Conservation (phyloP, 1,284 basidiomycete species). For the Ustilago trichophora region DNA sequence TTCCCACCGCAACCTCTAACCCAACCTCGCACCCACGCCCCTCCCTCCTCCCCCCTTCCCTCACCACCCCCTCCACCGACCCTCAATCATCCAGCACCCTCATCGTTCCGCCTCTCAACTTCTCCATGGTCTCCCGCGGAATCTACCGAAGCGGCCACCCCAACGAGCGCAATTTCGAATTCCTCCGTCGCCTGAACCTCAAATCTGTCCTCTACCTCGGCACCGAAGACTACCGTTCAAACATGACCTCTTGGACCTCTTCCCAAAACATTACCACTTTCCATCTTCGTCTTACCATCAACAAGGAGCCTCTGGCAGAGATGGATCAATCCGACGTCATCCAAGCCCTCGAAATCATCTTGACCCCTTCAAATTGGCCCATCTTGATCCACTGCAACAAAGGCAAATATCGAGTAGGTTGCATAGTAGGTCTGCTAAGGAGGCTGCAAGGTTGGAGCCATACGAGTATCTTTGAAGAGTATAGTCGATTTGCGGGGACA, state of each 20-base stretch:
- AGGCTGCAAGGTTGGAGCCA: constrained; percentile 64
- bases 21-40: too few relatives aligned
- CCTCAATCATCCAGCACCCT: constrained; percentile 24
- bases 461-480: constrained; percentile 65
- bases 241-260: constrained; percentile 50
- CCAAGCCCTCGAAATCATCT: constrained; percentile 42
- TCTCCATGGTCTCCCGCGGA: constrained; percentile 61
- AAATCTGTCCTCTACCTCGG: constrained; percentile 60
- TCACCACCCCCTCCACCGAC: neutral
- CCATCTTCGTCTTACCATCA: constrained; percentile 59
- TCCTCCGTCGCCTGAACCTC: constrained; percentile 57
- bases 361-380: constrained; percentile 56
- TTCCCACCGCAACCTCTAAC: too few relatives aligned
- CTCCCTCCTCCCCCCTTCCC: neutral
- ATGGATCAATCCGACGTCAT: constrained; percentile 60
- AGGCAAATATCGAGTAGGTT: constrained; percentile 64
- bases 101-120: constrained; percentile 65
- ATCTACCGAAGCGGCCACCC: constrained; percentile 64
- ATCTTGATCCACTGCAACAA: constrained; percentile 66
- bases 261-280: constrained; percentile 49
- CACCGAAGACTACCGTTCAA: constrained; percentile 60
- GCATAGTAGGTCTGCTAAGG: constrained; percentile 58
- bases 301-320: constrained; percentile 65
- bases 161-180: constrained; percentile 65
- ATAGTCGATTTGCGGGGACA: constrained; percentile 59